Evolutionary conservation across 345 rosid species (phyloP).

Genomic region (Theobroma cacao): DNA sequence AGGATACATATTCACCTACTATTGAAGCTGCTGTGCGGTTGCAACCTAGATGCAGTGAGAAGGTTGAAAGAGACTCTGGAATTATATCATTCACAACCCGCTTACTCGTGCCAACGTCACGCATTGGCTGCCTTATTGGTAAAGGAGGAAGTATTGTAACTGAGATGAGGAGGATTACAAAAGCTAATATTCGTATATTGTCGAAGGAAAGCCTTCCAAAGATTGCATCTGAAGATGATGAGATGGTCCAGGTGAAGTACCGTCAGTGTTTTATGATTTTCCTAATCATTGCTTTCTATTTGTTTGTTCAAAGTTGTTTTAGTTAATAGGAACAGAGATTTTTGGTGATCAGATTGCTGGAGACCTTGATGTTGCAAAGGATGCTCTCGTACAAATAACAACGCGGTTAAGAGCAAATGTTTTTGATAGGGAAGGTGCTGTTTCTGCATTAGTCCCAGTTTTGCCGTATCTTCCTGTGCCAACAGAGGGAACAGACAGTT

Average conservation of each 20-base stretch:
- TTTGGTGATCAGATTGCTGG: constrained; percentile 67
- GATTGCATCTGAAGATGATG: constrained; percentile 85
- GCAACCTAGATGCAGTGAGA: constrained; percentile 94
- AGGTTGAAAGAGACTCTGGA: constrained; percentile 93
- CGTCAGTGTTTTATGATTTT: constrained; percentile 6
- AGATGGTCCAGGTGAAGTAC: constrained; percentile 89
- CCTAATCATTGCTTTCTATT: constrained; percentile 4
- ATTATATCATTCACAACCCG: constrained; percentile 86
- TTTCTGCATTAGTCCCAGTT: constrained; percentile 77
- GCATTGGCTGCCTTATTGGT: constrained; percentile 96
- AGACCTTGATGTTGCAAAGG: constrained; percentile 93
- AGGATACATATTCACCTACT: constrained; percentile 79
- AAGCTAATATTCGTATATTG: constrained; percentile 88
- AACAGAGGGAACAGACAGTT: constrained; percentile 52
- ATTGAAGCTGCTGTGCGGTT: constrained; percentile 87
- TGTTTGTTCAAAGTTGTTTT: neutral
- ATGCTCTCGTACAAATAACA: constrained; percentile 81
- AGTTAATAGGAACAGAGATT: neutral
- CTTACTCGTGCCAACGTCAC: constrained; percentile 82
- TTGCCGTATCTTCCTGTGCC: constrained; percentile 84
- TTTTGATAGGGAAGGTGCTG: constrained; percentile 86
- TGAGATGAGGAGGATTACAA: constrained; percentile 86
- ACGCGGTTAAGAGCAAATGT: constrained; percentile 80
- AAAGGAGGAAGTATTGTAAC: constrained; percentile 87
- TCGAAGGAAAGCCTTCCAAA: constrained; percentile 89